phyloP scores from a whole-genome alignment of 1,284 basidiomycete genomes.

The Sphaerobolus stellatus region DNA sequence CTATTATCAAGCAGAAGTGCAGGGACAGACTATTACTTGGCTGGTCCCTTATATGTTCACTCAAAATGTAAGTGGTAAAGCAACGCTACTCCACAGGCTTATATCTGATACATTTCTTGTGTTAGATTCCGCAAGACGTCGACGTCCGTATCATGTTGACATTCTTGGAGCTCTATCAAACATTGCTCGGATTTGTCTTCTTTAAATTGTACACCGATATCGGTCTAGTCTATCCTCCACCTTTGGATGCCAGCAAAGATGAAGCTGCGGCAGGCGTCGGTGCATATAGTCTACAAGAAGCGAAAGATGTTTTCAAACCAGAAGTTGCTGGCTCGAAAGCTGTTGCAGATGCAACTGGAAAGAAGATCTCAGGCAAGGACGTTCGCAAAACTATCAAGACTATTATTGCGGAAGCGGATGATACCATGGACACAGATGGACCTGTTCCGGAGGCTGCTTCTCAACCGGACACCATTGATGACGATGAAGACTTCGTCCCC shows the following conservation, averaged over 20 bases:
- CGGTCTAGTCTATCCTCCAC: conserved; percentile 93
- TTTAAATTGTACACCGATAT: conserved; percentile 98
- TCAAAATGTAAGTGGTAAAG: conserved; percentile 67
- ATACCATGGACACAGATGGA: conserved; percentile 26
- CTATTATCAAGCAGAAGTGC: conserved; percentile 96
- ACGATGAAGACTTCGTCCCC: conserved; percentile 70
- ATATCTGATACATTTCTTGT: conserved; percentile 10
- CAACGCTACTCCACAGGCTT: conserved; percentile 1
- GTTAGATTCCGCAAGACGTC: conserved; percentile 90
- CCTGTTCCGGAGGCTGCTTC: conserved; percentile 42
- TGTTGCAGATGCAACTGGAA: conserved; percentile 50
- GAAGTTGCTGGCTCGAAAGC: conserved; percentile 29
- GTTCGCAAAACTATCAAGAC: conserved; percentile 74
- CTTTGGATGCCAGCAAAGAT: conserved; percentile 82
- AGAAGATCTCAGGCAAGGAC: conserved; percentile 63
- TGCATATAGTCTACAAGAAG: conserved; percentile 77
- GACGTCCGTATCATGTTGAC: conserved; percentile 99
- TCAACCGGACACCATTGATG: conserved; percentile 26
- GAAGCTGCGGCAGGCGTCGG: conserved; percentile 89
- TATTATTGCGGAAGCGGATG: conserved; percentile 42
- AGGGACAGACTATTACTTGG: conserved; percentile 95
- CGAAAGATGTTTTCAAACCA: conserved; percentile 31
- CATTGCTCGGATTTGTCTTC: conserved; percentile 91
- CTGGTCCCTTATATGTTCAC: conserved; percentile 98
- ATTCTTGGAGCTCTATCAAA: conserved; percentile 98